phyloP scores from a whole-genome alignment of 2,329 filamentous ascomycete genomes.

The Neurospora sp. region DNA sequence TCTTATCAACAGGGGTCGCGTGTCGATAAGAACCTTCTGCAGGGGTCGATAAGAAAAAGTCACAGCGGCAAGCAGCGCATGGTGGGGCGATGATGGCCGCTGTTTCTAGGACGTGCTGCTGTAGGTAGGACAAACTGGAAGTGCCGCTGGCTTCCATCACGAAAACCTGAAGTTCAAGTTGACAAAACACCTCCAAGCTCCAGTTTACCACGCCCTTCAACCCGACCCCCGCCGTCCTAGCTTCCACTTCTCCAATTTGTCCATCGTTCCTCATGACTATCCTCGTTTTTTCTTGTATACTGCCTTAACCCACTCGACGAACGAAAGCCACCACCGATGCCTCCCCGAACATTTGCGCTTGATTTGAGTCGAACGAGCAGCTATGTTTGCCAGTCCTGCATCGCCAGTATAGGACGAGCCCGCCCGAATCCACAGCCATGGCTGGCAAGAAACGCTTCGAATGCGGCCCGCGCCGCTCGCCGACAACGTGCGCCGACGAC shows the following conservation, averaged over 20 bases:
- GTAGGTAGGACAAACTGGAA: background rate
- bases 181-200: background rate
- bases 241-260: background rate
- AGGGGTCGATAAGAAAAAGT: constrained; percentile 11
- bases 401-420: constrained; percentile 11
- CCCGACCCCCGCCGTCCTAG: background rate
- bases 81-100: background rate
- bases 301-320: background rate
- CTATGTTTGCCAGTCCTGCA: constrained; percentile 21
- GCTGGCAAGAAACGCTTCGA: constrained; percentile 12
- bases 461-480: constrained; percentile 5
- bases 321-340: constrained; percentile 10
- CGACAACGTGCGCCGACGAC: background rate
- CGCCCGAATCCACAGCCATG: constrained; percentile 9
- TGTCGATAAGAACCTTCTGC: constrained; percentile 15
- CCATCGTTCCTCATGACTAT: background rate
- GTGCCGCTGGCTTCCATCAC: background rate
- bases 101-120: background rate
- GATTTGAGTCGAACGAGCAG: constrained; percentile 15
- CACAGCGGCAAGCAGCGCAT: background rate
- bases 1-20: constrained; percentile 12
- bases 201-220: background rate
- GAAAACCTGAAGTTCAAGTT: background rate
- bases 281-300: background rate
- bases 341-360: constrained; percentile 15